phyloP scores from a whole-genome alignment of 768 basidiomycete species.

The Xerocomus brunneocitrinus region DNA sequence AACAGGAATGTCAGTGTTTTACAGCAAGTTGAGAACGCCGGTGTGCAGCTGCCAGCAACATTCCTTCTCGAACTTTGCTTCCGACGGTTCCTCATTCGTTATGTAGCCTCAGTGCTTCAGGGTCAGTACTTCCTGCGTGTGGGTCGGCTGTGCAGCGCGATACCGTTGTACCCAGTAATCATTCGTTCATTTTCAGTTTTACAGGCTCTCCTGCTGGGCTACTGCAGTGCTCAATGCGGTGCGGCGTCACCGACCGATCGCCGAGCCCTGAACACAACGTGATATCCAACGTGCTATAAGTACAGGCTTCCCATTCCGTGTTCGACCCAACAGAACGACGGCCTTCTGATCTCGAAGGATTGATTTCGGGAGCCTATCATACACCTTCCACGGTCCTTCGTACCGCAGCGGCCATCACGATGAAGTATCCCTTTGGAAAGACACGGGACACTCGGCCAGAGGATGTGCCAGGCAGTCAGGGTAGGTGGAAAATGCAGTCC shows the following conservation, averaged over 20 bases:
- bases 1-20: neutral
- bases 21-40: neutral
- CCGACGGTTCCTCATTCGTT: slow-evolving; percentile 1
- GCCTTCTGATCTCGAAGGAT: neutral
- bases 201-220: neutral
- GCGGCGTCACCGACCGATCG: slow-evolving; percentile 1
- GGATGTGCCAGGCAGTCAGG: neutral
- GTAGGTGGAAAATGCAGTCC: slow-evolving; percentile 1
- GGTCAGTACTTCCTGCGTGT: neutral
- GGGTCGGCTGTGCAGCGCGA: neutral
- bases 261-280: neutral
- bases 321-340: neutral
- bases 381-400: neutral
- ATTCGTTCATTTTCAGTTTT: neutral
- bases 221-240: neutral
- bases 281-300: neutral
- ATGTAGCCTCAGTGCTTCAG: neutral
- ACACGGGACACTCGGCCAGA: neutral
- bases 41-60: neutral
- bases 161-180: neutral
- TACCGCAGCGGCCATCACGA: neutral
- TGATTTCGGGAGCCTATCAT: neutral
- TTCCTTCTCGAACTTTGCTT: neutral
- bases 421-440: slow-evolving; percentile 12
- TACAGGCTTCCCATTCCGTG: neutral